These are phyloP conservation scores for Trypanosoma lewisi DNA, from an alignment of 208 protist species.

Conservation along the genomic window DNA sequence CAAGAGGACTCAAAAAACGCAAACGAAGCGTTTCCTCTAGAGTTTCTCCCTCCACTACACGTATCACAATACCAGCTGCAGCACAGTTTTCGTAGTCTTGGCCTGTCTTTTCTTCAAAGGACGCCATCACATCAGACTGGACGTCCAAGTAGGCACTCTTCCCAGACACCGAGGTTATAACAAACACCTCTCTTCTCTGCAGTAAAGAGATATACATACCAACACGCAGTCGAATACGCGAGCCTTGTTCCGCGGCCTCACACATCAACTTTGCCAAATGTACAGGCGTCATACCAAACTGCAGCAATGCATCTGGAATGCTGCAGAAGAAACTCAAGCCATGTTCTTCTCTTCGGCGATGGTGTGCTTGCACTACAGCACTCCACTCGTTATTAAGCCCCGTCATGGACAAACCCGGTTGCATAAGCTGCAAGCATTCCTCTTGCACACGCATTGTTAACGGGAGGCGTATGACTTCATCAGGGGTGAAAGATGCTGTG, in stretches of 20 bases:
- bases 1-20: slow-evolving; percentile 32
- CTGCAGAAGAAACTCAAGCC: slow-evolving; percentile 19
- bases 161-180: slow-evolving; percentile 15
- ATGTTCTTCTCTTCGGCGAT: slow-evolving; percentile 5
- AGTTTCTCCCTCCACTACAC: slow-evolving; percentile 4
- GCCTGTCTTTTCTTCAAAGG: slow-evolving; percentile 16
- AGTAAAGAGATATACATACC: slow-evolving; percentile 62
- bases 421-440: slow-evolving; percentile 30
- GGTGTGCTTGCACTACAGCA: slow-evolving; percentile 24
- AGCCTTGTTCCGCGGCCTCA: slow-evolving; percentile 22
- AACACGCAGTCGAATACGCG: slow-evolving; percentile 53
- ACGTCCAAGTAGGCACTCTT: slow-evolving; percentile 16
- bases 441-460: slow-evolving; percentile 28
- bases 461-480: slow-evolving; percentile 40
- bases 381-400: slow-evolving; percentile 12
- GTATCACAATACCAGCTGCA: slow-evolving; percentile 9
- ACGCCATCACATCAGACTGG: slow-evolving; percentile 1
- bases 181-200: slow-evolving; percentile 33
- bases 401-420: slow-evolving; percentile 17
- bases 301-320: slow-evolving; percentile 19
- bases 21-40: slow-evolving; percentile 17
- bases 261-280: slow-evolving; percentile 30
- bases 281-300: slow-evolving; percentile 19
- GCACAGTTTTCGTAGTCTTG: slow-evolving; percentile 9
- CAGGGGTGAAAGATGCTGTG: slow-evolving; percentile 20